phyloP scores from a whole-genome alignment of 78 protist genomes.

The Dictyostelium brefeldianum region DNA sequence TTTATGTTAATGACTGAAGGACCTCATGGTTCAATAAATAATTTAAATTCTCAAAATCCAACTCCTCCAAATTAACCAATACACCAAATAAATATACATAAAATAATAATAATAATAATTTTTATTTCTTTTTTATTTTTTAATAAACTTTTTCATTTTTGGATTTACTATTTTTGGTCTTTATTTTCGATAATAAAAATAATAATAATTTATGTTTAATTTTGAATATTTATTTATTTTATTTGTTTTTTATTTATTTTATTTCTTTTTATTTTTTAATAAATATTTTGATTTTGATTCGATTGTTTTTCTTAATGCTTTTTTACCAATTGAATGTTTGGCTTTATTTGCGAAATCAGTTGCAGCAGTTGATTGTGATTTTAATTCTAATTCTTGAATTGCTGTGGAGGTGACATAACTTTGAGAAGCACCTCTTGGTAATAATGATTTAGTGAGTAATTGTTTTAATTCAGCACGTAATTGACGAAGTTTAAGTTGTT shows the following conservation, averaged over 20 bases:
- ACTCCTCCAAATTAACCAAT: constrained; percentile 28
- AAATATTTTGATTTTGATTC: neutral
- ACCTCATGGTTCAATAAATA: neutral
- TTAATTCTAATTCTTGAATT: constrained; percentile 31
- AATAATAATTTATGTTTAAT: no score
- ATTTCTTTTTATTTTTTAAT: neutral
- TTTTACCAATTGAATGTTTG: constrained; percentile 13
- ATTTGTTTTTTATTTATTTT: neutral
- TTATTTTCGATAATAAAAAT: no score
- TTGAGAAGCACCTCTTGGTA: constrained; percentile 47
- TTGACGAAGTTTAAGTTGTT: neutral
- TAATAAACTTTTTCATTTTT: no score
- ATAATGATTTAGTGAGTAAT: neutral
- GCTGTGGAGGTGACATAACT: constrained; percentile 36
- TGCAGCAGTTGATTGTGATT: neutral
- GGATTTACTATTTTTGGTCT: no score
- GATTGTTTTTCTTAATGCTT: neutral
- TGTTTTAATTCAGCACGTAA: neutral
- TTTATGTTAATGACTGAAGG: neutral
- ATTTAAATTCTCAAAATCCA: constrained; percentile 15
- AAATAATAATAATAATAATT: no score
- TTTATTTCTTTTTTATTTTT: no score
- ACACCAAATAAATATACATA: no score
- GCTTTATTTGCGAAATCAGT: constrained; percentile 11
- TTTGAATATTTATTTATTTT: neutral